Base-by-base conservation (phyloP, 2,329 filamentous ascomycete genomes). In the Trichoderma sp. region DNA sequence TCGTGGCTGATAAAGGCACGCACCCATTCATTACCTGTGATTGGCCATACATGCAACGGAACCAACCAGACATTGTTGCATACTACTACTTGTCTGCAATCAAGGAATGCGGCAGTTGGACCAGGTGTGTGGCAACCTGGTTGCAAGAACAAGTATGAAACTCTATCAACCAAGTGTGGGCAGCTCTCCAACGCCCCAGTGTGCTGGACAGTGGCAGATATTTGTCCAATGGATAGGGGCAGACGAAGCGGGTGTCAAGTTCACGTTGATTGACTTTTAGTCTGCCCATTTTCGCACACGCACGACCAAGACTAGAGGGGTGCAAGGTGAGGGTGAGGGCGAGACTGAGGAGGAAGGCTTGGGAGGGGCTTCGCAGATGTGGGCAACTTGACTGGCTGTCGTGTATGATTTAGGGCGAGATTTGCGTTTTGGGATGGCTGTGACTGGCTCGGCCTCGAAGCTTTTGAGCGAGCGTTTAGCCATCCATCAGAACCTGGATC, bases 91-190 rank as follows among this genome's bases (percentile, higher is more conserved):
- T 34, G 19, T 19, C 42, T 19, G 19, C n/a, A 13, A 34, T 22
- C 50, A 9, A 64, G 25, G 60, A 54, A 64, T 64, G 60, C 60
- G 25, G 50, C 37, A 42, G 57, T 60, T 42, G 17, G 29, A 19
- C 37, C 32, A 13, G 7, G 5, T 32, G 52, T 64, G 61, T 42
- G 35, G 61, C 50, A 45, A n/a, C 19, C 29, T 50, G 58, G 48
- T 45, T 45, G 22, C 25, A 63, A 63, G 50, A 22, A 9, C 17
- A 64, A 39, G 58, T 58, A 42, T 50, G 52, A 57, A 68, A 64
- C 45, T 68, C 57, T 52, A 68, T 64, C 65, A 15, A 27, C 37
- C 42, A 64, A 37, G 54, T 67, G 64, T 42, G 45, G 19, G 19
- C 56, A 17, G 39, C n/a, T n/a, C 27, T 54, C 19, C 53, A 39